phyloP scores from a whole-genome alignment of 352 stramenopile species.

The Phytophthora melonis region DNA sequence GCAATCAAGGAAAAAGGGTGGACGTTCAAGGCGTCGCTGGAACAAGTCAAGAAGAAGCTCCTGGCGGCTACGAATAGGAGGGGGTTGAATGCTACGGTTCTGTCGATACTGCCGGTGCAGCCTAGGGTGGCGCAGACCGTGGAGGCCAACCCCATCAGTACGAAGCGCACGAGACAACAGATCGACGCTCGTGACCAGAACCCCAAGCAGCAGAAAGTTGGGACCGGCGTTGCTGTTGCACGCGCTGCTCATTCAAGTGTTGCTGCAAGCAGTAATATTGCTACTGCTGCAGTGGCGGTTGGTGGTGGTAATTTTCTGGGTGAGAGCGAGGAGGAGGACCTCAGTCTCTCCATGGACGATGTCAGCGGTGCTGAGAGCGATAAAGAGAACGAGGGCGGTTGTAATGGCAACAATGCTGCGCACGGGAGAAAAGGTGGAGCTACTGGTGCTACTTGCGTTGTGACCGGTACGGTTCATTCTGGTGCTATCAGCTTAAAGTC shows the following conservation, averaged over 20 bases:
- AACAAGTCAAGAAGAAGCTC: conserved; percentile 21
- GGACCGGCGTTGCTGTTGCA: background rate
- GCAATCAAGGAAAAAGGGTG: conserved; percentile 29
- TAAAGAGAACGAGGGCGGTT: background rate
- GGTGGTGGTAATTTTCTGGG: background rate
- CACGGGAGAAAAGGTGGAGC: background rate
- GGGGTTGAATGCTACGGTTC: background rate
- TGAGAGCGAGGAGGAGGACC: background rate
- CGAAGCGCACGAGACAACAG: background rate
- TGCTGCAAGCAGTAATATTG: background rate
- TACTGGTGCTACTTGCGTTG: background rate
- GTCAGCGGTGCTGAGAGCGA: background rate
- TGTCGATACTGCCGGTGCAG: background rate
- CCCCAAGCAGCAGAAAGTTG: conserved; percentile 11
- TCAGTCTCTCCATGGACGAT: background rate
- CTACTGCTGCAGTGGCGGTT: background rate
- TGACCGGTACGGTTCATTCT: background rate
- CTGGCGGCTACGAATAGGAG: background rate
- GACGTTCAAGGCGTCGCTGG: conserved; percentile 11
- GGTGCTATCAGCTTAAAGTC: background rate
- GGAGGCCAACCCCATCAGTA: background rate
- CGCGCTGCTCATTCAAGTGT: background rate
- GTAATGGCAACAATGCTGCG: background rate
- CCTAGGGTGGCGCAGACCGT: background rate
- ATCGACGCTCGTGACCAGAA: background rate